Evolutionary conservation across 805 yeast genomes (phyloP), one percentile per base, ranked within the genome.

Genomic region (Saccharomyces kudriavzevii): DNA sequence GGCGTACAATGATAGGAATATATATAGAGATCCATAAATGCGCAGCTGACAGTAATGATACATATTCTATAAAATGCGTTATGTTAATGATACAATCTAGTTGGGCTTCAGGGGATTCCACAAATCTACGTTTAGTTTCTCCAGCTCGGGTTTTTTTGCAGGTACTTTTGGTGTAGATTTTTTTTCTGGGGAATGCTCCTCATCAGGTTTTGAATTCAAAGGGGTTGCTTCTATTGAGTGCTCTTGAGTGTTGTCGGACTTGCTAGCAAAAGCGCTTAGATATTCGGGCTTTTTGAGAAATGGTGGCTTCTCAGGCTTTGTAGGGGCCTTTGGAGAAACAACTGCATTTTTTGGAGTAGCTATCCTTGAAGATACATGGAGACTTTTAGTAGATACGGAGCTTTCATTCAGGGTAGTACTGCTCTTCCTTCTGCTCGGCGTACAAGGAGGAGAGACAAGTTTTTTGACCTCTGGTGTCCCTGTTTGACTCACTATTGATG

Each of bases 91-190:
- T 17, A 27, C 31, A 35, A 35, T 17, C 52, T 62, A 77, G 58
- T 76, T 77, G 5, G 82, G 83, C 24, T 75, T 70, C 49, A 78
- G 65, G 4, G 82, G 82, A 50, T 75, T 76, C 83, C 82, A 78
- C 26, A 77, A 77, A 5, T 78, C 72, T 74, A 77, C 68, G 1
- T 69, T 54, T 48, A 63, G 50, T 25, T 56, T 53, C 24, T 58
- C 61, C 24, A 60, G 35, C 48, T 62, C 61, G 6, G 65, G 66
- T 49, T 67, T 62, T 50, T 65, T 64, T 8, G 60, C 58, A 9
- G 74, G 71, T 25, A 65, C 57, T 1, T 59, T 55, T 1, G 72
- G 68, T 1, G 71, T 64, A 1, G 24, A 47, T 20, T 61, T 64
- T 24, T 57, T 55, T 22, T 47, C 55, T 5, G n/a, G 25, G 28